Evolutionary conservation across 148 eudicot species (phyloP), one percentile per base, ranked within the genome.

Genomic region (Vaccinium macrocarpon): DNA sequence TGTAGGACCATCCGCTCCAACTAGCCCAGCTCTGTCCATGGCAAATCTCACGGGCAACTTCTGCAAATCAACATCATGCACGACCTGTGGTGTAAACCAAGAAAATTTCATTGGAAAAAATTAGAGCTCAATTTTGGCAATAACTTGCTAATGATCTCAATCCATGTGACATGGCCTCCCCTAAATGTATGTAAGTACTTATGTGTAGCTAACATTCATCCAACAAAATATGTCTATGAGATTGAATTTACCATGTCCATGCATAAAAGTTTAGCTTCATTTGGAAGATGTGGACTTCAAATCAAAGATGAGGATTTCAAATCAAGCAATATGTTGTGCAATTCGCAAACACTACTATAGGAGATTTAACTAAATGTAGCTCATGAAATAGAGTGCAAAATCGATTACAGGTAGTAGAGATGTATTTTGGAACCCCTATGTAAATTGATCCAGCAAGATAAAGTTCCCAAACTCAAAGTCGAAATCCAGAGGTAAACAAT

Each of bases 1-100:
- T 25, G 98, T 95, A 13, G 98, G 98, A 72, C 98, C 98, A 84
- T 95, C 98, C 0, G 98, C 93, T 84, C 97, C 98, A 84, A 95
- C 97, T 76, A 95, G 87, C 6, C 98, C 98, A 16, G 97, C 98
- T 86, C 98, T 86, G 86, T 95, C 98, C 97, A 95, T 93, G 0
- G 98, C 98, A 84, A 95, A 95, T 88, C 95, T 91, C 89, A 93
- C 98, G 1, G 98, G 98, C 77, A 95, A 87, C 87, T 93, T 95
- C 83, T 95, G 98, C 80, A 95, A 85, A 84, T 93, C 98, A 48
- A 95, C 98, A 82, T 95, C 98, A 81, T 95, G 98, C 84, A 95
- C 94, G 14, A 93, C 98, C 98, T 95, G 89, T 56, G 84, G 38
- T 49, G 82, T 50, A 38, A 77, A 83, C 55, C 62, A 84, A 81